phyloP scores from a whole-genome alignment of 305 asterid genomes.

The Caryopteris hybrid region DNA sequence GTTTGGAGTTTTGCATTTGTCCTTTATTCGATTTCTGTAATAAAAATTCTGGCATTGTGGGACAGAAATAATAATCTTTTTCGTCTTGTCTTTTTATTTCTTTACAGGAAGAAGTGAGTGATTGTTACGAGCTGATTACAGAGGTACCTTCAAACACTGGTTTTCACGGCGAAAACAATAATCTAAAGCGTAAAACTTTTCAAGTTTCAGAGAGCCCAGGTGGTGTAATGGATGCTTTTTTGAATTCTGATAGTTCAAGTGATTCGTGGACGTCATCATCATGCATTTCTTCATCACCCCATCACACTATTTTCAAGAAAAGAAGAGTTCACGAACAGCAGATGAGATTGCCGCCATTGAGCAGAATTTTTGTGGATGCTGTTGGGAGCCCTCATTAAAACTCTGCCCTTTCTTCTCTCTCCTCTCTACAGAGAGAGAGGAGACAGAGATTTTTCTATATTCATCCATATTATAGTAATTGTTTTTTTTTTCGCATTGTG shows the following conservation, averaged over 20 bases:
- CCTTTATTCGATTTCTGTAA: neutral
- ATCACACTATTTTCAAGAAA: constrained; percentile 39
- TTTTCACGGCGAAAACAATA: neutral
- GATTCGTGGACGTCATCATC: constrained; percentile 34
- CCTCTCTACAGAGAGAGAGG: neutral
- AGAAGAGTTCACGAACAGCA: constrained; percentile 45
- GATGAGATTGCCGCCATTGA: constrained; percentile 55
- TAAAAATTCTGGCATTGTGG: too few relatives aligned
- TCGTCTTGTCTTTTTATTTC: too few relatives aligned
- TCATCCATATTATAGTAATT: constrained; percentile 4
- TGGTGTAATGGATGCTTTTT: constrained; percentile 27
- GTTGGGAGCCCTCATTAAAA: constrained; percentile 44
- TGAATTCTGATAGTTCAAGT: constrained; percentile 40
- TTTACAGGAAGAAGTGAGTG: constrained; percentile 46
- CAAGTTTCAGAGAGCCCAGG: constrained; percentile 22
- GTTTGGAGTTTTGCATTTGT: neutral
- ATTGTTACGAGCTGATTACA: constrained; percentile 39
- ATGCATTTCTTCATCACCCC: constrained; percentile 25
- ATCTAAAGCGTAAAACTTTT: constrained; percentile 40
- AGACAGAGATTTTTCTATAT: neutral
- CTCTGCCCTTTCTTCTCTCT: neutral
- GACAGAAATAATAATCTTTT: too few relatives aligned
- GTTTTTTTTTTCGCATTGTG: constrained; percentile 12
- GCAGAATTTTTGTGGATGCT: constrained; percentile 50
- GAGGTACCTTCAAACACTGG: constrained; percentile 21